A percentile compares a stretch with the other conserved stretches of the same genome.
Evolutionary conservation across 202 grass and related monocot species (phyloP).

Genomic region (Digitaria exilis): DNA sequence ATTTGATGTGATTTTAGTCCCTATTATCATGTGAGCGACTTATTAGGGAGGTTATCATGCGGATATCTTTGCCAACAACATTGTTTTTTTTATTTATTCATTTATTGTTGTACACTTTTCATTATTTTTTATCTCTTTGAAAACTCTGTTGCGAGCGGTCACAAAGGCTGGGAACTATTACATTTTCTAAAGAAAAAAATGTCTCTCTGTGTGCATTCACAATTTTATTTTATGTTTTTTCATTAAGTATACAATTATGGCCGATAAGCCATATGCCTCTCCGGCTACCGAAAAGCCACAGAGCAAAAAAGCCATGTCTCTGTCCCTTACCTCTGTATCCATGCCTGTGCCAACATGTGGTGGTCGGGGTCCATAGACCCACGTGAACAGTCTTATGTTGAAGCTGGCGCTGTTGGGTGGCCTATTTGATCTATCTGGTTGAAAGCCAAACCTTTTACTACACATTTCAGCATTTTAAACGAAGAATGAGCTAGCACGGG

Average conservation of each 20-base stretch:
- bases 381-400: neutral
- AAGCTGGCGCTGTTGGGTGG: neutral
- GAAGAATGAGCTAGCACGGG: neutral
- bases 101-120: too few species aligned
- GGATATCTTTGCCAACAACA: too few species aligned
- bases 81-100: too few species aligned
- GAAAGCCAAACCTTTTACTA: neutral
- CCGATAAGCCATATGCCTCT: neutral
- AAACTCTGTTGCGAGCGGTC: too few species aligned
- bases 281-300: neutral
- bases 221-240: neutral
- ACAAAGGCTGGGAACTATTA: too few species aligned
- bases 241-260: neutral
- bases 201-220: neutral
- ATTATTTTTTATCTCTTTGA: too few species aligned
- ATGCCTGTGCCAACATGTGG: neutral
- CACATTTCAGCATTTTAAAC: neutral
- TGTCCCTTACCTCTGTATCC: neutral
- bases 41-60: too few species aligned
- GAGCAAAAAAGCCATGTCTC: neutral
- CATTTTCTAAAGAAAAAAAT: too few species aligned
- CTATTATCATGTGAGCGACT: too few species aligned
- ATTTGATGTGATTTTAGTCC: too few species aligned
- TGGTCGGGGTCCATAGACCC: neutral
- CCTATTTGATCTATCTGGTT: neutral